These are phyloP conservation scores for Mucor racemosus DNA, from an alignment of 371 early-diverging fungal species.

Conservation along the genomic window DNA sequence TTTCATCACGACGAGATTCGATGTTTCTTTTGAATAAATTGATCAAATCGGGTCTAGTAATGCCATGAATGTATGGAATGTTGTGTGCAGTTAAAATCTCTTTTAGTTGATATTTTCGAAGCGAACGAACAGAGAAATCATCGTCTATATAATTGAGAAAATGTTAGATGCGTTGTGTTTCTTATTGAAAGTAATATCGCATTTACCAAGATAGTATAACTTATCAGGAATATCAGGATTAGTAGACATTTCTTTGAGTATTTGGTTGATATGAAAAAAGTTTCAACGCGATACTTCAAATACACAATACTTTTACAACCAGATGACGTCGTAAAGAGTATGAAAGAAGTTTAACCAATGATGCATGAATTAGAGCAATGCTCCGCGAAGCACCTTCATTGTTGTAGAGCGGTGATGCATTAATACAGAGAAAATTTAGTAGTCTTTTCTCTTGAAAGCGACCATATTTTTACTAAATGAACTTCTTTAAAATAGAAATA, in stretches of 20 bases:
- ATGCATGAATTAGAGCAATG: background rate
- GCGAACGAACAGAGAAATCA: conserved; percentile 19
- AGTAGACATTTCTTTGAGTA: background rate
- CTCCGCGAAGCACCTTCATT: too few species aligned
- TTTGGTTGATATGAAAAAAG: background rate
- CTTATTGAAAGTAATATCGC: background rate
- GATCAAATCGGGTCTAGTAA: conserved; percentile 8
- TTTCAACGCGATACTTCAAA: background rate
- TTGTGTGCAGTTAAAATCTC: conserved; percentile 19
- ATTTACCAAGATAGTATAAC: conserved; percentile 25
- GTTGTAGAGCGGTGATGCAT: too few species aligned
- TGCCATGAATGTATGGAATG: conserved; percentile 11
- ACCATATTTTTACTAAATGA: too few species aligned
- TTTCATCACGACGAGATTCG: conserved; percentile 12
- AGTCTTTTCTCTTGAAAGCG: too few species aligned
- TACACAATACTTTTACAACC: background rate
- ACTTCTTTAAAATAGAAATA: too few species aligned
- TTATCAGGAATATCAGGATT: conserved; percentile 17
- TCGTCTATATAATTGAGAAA: conserved; percentile 9
- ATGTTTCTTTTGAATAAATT: conserved; percentile 19
- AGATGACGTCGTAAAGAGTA: background rate
- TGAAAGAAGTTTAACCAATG: background rate
- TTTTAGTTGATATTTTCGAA: conserved; percentile 24
- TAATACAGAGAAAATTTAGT: too few species aligned
- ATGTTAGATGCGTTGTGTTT: background rate